These are phyloP conservation scores for Psidium friedrichsthalianum DNA, from an alignment of 345 rosid genomes.

Conservation along the genomic window DNA sequence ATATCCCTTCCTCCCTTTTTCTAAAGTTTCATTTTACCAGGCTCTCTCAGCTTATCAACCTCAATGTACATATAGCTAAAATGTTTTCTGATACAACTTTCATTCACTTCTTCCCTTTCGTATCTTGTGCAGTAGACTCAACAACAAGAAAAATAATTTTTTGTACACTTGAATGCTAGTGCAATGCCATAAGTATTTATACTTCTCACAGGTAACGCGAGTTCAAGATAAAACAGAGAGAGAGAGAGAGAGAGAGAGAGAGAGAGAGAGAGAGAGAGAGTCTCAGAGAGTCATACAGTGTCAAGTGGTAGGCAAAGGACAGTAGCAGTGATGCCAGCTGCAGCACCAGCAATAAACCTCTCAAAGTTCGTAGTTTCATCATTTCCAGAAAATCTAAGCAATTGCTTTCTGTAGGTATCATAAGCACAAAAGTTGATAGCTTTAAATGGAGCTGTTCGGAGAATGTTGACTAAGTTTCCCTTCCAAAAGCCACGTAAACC, in stretches of 20 bases:
- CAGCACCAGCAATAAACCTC: slow-evolving; percentile 94
- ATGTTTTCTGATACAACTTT: not conserved
- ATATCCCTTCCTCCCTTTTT: too few relatives aligned
- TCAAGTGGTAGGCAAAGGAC: slow-evolving; percentile 89
- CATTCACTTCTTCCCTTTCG: not conserved
- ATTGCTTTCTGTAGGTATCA: slow-evolving; percentile 67
- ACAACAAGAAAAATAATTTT: not conserved
- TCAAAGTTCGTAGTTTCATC: slow-evolving; percentile 74
- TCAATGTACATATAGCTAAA: too few relatives aligned
- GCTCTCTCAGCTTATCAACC: too few relatives aligned
- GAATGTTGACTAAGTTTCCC: slow-evolving; percentile 83
- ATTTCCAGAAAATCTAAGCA: slow-evolving; percentile 47
- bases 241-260: not conserved
- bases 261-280: not conserved
- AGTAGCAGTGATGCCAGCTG: slow-evolving; percentile 88
- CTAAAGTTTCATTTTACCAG: too few relatives aligned
- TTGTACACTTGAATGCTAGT: not conserved
- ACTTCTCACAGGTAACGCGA: not conserved
- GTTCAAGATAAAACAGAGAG: not conserved
- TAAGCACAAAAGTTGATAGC: slow-evolving; percentile 86
- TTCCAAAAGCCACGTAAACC: slow-evolving; percentile 93
- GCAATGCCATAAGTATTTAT: not conserved
- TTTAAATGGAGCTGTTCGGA: slow-evolving; percentile 91
- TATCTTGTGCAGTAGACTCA: not conserved
- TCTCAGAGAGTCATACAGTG: slow-evolving; percentile 57